Base-by-base conservation (phyloP, 345 rosid genomes). In the Populus alba region DNA sequence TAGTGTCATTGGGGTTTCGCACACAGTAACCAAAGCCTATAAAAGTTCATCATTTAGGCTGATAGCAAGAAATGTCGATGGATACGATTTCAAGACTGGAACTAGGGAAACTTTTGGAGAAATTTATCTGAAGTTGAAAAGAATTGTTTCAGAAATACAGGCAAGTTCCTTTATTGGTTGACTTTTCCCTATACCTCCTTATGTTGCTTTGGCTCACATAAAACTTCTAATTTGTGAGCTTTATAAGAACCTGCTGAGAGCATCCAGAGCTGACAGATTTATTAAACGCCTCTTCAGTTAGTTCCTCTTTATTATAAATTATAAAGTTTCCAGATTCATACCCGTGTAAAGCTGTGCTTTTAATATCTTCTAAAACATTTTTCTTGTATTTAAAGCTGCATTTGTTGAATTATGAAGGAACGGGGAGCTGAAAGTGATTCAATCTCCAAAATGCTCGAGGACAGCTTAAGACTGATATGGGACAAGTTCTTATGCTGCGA, bases 11-110 rank as follows among this genome's bases (percentile, higher is more conserved):
- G 92, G 87, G 59, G 86, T 79, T 63, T 86, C 88, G 87, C 93
- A 87, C 76, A 84, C 88, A 10, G 45, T 35, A 38, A 39, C 82
- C 47, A 86, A 79, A 63, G 25, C 77, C 72, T 90, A 88, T 76
- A 79, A 74, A 51, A 87, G 75, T 78, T 66, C 82, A 70, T 87
- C 86, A 37, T 31, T 86, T 11, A 85, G 75, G 79, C 88, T 94
- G 68, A 86, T 83, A 75, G 86, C 87, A 33, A 83, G 91, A 85
- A 76, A 87, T 13, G 94, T 91, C 38, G 88, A 89, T 74, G 85
- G 92, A 57, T 91, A 72, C 71, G 82, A 86, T 79, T 89, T 90
- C 72, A 83, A 66, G 83, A 67, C 39, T 41, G 84, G 83, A 57
- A 69, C 12, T 22, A 90, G 92, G 68, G 85, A 73, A 72, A 25